A percentile compares a stretch with the other conserved stretches of the same genome.
phyloP scores from a whole-genome alignment of 345 rosid species.

The Syzygium grande region DNA sequence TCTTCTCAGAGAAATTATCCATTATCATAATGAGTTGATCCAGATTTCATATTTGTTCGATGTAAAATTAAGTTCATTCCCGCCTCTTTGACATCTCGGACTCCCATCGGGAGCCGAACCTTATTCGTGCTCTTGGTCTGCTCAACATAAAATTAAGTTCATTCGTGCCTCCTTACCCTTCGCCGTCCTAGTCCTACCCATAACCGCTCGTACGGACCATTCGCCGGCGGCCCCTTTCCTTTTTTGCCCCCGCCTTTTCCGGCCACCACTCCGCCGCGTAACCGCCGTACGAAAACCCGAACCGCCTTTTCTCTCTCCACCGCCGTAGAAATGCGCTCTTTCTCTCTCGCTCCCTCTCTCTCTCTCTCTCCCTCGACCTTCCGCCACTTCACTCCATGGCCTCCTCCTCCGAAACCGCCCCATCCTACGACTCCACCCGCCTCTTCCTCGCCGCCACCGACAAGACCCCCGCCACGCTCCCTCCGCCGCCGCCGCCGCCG shows the following conservation, averaged over 20 bases:
- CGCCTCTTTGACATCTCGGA: no score
- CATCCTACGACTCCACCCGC: constrained; percentile 35
- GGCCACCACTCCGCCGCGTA: not conserved
- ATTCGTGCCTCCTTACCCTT: no score
- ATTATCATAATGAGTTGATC: no score
- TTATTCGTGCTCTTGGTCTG: no score
- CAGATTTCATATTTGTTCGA: no score
- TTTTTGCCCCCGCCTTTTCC: not conserved
- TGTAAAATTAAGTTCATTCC: no score
- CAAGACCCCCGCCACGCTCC: constrained; percentile 5
- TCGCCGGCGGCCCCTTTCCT: not conserved
- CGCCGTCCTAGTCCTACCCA: no score
- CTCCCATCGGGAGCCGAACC: no score
- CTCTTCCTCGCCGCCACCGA: constrained; percentile 38
- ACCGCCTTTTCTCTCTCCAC: not conserved
- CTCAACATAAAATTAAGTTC: no score
- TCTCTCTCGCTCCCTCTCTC: not conserved
- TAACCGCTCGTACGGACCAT: not conserved
- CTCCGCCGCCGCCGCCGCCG: constrained; percentile 2
- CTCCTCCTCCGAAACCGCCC: constrained; percentile 1
- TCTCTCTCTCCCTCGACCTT: not conserved
- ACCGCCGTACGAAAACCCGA: not conserved
- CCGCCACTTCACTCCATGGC: not conserved
- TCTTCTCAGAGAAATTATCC: no score
- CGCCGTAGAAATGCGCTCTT: not conserved